Conservation (phyloP, 148 eudicot species). For the Vaccinium macrocarpon region DNA sequence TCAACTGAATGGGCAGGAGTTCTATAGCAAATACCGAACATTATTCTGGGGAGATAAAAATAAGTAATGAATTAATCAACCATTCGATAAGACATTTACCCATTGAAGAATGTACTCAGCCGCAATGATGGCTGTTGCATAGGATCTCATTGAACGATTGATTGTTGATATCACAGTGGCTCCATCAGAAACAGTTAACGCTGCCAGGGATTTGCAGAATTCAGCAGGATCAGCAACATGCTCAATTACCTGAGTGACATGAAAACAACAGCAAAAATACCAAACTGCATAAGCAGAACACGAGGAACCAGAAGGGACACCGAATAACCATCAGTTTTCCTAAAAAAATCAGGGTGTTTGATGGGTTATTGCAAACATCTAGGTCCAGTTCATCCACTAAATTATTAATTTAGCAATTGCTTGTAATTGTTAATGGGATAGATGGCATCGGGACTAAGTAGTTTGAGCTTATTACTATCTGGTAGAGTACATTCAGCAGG, state of each 20-base stretch:
- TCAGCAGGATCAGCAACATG: slow-evolving; percentile 91
- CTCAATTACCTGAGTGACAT: slow-evolving; percentile 66
- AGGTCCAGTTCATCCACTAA: not conserved
- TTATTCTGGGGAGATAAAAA: not conserved
- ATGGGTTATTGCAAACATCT: not conserved
- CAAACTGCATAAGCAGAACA: not conserved
- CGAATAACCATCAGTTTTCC: not conserved
- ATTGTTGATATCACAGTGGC: slow-evolving; percentile 84
- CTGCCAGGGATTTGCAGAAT: slow-evolving; percentile 84
- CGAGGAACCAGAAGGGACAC: not conserved
- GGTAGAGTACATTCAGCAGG: not conserved
- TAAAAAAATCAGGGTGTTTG: not conserved
- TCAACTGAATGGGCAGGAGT: not conserved
- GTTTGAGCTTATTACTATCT: not conserved
- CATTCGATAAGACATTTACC: slow-evolving; percentile 40
- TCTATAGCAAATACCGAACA: not conserved
- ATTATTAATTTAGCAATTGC: not conserved
- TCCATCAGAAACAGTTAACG: slow-evolving; percentile 67
- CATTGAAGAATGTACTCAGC: slow-evolving; percentile 88
- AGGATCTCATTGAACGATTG: slow-evolving; percentile 87
- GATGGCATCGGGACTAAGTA: not conserved
- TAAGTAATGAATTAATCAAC: not conserved
- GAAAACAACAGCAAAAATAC: not conserved
- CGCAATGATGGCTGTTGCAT: slow-evolving; percentile 68
- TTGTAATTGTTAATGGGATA: not conserved